Percentiles rank a stretch among this genome's conserved stretches.
Evolutionary conservation across 2,329 filamentous ascomycete genomes (phyloP).

Genomic region (Tolypocladium nubicola): DNA sequence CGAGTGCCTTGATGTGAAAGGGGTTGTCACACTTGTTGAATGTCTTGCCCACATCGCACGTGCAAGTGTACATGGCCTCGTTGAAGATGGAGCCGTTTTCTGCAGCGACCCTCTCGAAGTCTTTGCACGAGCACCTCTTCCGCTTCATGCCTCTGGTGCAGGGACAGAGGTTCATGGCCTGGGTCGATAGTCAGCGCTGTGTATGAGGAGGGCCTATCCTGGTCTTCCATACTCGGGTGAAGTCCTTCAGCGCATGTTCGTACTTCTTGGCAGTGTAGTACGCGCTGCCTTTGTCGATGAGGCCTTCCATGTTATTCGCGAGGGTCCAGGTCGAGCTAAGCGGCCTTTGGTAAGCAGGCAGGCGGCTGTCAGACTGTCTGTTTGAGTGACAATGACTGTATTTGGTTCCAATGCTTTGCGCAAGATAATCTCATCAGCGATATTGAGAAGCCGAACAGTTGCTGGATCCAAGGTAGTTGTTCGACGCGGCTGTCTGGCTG

Average conservation of each 20-base stretch:
- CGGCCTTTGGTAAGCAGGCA: no score
- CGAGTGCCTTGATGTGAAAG: constrained; percentile 27
- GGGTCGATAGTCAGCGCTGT: neutral
- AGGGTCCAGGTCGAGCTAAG: no score
- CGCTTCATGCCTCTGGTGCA: constrained; percentile 23
- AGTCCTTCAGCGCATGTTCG: constrained; percentile 23
- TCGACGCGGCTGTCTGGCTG: no score
- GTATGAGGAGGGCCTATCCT: neutral
- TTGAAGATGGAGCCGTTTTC: constrained; percentile 26
- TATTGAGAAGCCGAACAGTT: no score
- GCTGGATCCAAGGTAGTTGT: no score
- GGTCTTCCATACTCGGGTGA: constrained; percentile 19
- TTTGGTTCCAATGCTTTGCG: no score
- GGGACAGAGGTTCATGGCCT: constrained; percentile 26
- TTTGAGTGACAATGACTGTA: no score
- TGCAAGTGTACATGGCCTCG: constrained; percentile 29
- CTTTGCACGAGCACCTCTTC: constrained; percentile 27
- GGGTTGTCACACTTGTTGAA: constrained; percentile 28
- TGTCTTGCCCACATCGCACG: constrained; percentile 21
- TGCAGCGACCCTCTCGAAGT: constrained; percentile 22
- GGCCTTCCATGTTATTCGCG: neutral
- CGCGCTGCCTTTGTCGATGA: neutral
- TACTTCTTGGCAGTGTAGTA: constrained; percentile 22
- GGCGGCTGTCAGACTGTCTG: no score
- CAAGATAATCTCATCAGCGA: no score